Conservation (phyloP, 495 filamentous ascomycete species). For the Penicillium flavigenum region DNA sequence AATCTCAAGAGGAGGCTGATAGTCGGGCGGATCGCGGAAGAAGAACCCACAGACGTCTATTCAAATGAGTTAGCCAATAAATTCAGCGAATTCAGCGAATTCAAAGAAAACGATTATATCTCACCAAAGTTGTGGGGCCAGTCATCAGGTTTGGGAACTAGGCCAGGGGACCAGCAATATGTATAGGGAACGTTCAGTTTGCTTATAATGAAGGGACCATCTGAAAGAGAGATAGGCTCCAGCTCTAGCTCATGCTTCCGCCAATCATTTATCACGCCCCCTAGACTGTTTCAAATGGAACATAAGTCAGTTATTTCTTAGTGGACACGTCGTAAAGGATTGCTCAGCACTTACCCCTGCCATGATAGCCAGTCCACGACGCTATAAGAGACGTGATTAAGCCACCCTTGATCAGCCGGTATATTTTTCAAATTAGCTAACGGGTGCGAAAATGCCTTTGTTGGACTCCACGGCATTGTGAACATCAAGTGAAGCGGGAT, state of each 20-base stretch:
- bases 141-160: background rate
- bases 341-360: conserved; percentile 45
- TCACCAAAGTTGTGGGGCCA: background rate
- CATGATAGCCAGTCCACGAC: conserved; percentile 58
- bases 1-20: conserved; percentile 47
- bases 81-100: background rate
- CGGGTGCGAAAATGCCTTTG: conserved; percentile 50
- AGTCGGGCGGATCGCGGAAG: conserved; percentile 48
- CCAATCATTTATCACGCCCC: conserved; percentile 52
- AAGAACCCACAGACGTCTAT: conserved; percentile 57
- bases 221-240: conserved; percentile 35
- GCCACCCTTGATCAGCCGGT: conserved; percentile 36
- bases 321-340: background rate
- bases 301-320: background rate
- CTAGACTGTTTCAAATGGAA: conserved; percentile 30
- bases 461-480: conserved; percentile 55
- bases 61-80: background rate
- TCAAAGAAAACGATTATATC: background rate
- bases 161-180: conserved; percentile 56
- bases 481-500: conserved; percentile 60
- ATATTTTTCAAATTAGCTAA: conserved; percentile 49
- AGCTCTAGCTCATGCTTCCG: conserved; percentile 39
- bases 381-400: conserved; percentile 53
- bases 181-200: conserved; percentile 37
- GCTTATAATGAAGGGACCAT: conserved; percentile 18